Base-by-base conservation (phyloP, 176 grass and related monocot species). In the Metroxylon sagu region DNA sequence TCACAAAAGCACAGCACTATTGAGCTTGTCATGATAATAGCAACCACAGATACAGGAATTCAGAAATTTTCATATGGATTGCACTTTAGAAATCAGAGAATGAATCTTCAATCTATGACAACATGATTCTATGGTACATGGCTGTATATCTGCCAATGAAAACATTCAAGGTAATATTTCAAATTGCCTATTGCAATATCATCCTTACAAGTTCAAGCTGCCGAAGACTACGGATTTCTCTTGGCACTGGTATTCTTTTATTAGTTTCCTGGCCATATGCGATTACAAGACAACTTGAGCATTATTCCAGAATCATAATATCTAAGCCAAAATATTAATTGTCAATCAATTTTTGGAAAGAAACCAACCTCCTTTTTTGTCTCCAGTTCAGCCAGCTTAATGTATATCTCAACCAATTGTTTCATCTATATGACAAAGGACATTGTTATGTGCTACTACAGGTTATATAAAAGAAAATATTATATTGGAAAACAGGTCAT, bases 401-500 rank as follows among this genome's bases (percentile, higher is more conserved):
- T 95, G 64, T 95, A 95, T 59, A 89, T 79, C 80, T 95, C 90
- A 82, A 95, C 90, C 86, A 95, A 80, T 75, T 89, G 79, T 74
- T 95, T 95, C 90, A 95, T 95, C 90, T 95, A 79, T 26, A 76
- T 56, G 25, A 81, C 50, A 56, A 26, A 79, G 18, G 71, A 51
- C n/a, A 84, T 7, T 21, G 71, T 60, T 51, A 50, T 19, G 35
- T 14, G 14, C 35, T 43, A 12, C 10, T 43, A 14, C 27, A 18
- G 29, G 35, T 59, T 16, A 56, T 39, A 39, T 4, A 57, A 35
- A 35, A 18, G 49, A 26, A 23, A 74, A 25, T 19, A 12, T 27
- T 4, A 5, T 54, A 56, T 49, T 66, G 26, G 61, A 59, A 60
- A 65, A 71, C 21, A 49, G 68, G 29, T 19, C 16, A 63, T 35